Conservation (phyloP, 352 stramenopile genomes). For the Pythium aristosporum region DNA sequence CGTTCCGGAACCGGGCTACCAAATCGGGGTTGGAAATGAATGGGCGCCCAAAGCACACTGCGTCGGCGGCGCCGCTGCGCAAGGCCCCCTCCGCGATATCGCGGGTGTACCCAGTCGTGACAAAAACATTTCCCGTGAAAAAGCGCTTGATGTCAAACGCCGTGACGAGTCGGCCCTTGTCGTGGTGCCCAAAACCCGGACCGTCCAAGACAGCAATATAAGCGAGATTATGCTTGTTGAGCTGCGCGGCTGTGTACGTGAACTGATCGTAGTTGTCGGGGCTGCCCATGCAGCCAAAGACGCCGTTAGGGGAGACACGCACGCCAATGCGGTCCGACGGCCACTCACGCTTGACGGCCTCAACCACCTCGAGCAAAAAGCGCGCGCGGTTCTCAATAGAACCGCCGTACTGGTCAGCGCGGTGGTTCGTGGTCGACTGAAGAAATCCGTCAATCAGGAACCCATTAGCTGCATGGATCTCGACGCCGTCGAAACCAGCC, state of each 20-base stretch:
- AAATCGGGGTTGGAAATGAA: constrained; percentile 49
- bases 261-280: constrained; percentile 43
- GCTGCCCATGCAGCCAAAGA: constrained; percentile 36
- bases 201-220: constrained; percentile 56
- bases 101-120: constrained; percentile 36
- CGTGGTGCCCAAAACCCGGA: constrained; percentile 36
- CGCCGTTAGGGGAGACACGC: constrained; percentile 30
- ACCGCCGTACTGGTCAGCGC: constrained; percentile 70
- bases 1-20: constrained; percentile 25
- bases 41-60: constrained; percentile 31
- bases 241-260: constrained; percentile 28
- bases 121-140: constrained; percentile 37
- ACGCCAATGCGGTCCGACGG: constrained; percentile 13
- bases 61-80: constrained; percentile 23
- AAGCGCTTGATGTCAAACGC: constrained; percentile 28
- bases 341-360: constrained; percentile 23
- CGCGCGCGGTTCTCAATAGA: constrained; percentile 55
- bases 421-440: constrained; percentile 51
- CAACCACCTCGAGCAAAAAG: constrained; percentile 51
- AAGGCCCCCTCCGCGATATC: constrained; percentile 26
- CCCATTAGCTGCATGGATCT: constrained; percentile 85
- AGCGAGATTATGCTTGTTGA: constrained; percentile 36
- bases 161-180: constrained; percentile 29
- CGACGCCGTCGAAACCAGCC: constrained; percentile 35
- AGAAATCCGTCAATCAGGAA: constrained; percentile 89